Conservation (phyloP, 208 protist species). For the Porcisia hertigi region DNA sequence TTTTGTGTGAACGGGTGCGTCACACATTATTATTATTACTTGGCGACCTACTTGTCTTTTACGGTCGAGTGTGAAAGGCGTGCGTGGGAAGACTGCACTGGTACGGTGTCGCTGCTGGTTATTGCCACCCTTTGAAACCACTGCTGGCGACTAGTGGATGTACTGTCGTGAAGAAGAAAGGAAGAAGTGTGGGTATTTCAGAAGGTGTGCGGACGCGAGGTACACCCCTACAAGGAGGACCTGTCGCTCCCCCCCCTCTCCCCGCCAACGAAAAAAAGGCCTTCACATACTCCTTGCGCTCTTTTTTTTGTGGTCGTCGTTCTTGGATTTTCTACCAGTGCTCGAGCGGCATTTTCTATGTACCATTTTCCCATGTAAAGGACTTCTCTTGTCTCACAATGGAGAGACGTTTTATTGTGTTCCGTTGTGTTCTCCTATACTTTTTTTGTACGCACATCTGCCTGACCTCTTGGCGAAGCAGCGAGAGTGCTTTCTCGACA, state of each 20-base stretch:
- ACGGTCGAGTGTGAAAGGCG: background rate
- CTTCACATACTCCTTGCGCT: background rate
- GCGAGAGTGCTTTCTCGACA: background rate
- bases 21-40: background rate
- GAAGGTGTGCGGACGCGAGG: background rate
- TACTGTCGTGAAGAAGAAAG: constrained; percentile 6
- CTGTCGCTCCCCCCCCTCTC: background rate
- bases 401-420: background rate
- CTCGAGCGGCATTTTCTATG: background rate
- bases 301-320: background rate
- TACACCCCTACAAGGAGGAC: background rate
- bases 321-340: background rate
- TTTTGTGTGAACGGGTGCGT: background rate
- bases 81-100: background rate
- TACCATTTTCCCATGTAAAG: background rate
- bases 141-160: background rate
- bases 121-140: background rate
- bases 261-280: too few relatives aligned
- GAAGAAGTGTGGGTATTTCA: background rate
- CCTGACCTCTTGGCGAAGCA: background rate
- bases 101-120: background rate
- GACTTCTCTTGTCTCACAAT: background rate
- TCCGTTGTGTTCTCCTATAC: background rate
- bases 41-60: background rate
- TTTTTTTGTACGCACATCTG: background rate